Conservation (phyloP, 1,284 basidiomycete genomes). For the Irpex sp. region DNA sequence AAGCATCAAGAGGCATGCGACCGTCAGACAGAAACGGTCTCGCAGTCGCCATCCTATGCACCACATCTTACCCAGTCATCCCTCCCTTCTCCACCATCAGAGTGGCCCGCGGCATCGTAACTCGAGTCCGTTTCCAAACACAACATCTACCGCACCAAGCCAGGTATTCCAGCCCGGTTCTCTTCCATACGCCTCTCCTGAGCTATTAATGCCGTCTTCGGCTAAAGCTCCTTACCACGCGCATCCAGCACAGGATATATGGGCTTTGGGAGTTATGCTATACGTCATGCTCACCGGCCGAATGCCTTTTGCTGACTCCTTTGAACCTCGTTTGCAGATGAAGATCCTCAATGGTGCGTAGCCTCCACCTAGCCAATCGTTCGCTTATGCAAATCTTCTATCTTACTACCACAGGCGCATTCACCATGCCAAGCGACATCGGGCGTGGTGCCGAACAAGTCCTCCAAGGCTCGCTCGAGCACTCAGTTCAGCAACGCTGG, state of each 20-base stretch:
- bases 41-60: constrained; percentile 21
- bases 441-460: constrained; percentile 71
- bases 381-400: constrained; percentile 2
- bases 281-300: constrained; percentile 79
- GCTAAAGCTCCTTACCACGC: constrained; percentile 30
- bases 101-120: constrained; percentile 51
- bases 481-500: constrained; percentile 61
- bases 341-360: constrained; percentile 82
- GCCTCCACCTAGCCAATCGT: neutral
- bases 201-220: constrained; percentile 51
- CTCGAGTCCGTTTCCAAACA: constrained; percentile 47
- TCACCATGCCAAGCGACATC: constrained; percentile 54
- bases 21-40: constrained; percentile 14
- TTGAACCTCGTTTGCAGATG: constrained; percentile 86
- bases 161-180: constrained; percentile 75
- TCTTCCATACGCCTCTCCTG: constrained; percentile 86
- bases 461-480: constrained; percentile 73
- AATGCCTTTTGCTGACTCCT: constrained; percentile 83
- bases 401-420: constrained; percentile 42
- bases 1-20: neutral
- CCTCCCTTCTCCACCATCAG: constrained; percentile 33
- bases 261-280: constrained; percentile 88
- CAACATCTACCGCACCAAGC: constrained; percentile 25
- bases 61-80: constrained; percentile 27
- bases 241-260: constrained; percentile 83